Evolutionary conservation across 1,284 basidiomycete genomes (phyloP).

Genomic region (Tausonia pullulans): DNA sequence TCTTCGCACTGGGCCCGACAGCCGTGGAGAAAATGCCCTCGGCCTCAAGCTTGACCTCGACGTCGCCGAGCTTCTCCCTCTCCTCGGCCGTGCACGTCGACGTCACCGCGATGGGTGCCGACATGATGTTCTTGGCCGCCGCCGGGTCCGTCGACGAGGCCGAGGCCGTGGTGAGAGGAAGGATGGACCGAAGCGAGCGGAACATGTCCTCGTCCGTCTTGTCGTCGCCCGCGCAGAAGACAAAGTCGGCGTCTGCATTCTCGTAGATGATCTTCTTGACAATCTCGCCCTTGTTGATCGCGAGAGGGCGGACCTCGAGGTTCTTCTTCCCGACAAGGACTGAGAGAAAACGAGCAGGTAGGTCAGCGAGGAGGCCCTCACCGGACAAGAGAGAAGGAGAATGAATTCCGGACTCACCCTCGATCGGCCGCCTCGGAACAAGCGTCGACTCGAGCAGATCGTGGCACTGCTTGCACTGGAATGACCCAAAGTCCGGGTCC

Average conservation of each 20-base stretch:
- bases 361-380: too few species aligned
- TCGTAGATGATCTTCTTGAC: constrained; percentile 85
- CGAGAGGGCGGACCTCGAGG: constrained; percentile 86
- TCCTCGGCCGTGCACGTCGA: constrained; percentile 35
- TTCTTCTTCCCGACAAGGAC: constrained; percentile 97
- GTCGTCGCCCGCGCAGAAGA: constrained; percentile 96
- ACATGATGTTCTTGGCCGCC: constrained; percentile 40
- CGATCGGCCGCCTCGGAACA: constrained; percentile 75
- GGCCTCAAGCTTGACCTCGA: constrained; percentile 52
- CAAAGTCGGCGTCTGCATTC: constrained; percentile 85
- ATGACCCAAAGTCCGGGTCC: constrained; percentile 91
- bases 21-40: constrained; percentile 77
- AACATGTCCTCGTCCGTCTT: constrained; percentile 95
- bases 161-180: not conserved
- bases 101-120: constrained; percentile 62
- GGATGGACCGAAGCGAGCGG: constrained; percentile 51
- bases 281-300: constrained; percentile 97
- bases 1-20: constrained; percentile 73
- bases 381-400: not conserved
- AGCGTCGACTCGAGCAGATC: constrained; percentile 89
- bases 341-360: constrained; percentile 23
- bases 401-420: constrained; percentile 42
- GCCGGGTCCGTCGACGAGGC: constrained; percentile 52
- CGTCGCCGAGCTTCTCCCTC: constrained; percentile 37
- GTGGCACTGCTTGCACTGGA: constrained; percentile 93